Evolutionary conservation across 345 rosid genomes (phyloP).

Genomic region (Bretschneidera sinensis): DNA sequence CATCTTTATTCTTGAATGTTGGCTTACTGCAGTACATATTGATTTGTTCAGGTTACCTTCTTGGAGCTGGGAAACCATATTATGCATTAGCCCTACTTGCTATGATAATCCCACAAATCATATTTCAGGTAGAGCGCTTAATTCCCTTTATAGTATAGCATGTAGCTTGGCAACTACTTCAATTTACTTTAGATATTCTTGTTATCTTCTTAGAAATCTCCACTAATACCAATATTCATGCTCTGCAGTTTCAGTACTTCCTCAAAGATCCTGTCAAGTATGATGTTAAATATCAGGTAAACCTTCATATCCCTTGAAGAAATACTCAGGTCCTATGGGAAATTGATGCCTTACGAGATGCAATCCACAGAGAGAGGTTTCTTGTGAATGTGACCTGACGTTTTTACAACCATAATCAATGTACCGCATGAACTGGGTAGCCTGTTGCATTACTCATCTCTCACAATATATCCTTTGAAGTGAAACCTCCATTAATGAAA

Average conservation of each 20-base stretch:
- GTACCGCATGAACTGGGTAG: neutral
- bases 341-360: no score
- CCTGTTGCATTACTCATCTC: neutral
- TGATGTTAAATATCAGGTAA: slow-evolving; percentile 94
- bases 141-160: neutral
- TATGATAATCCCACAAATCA: slow-evolving; percentile 69
- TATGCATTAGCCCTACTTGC: slow-evolving; percentile 79
- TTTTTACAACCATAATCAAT: neutral
- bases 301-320: neutral
- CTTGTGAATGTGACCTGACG: no score
- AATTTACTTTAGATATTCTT: neutral
- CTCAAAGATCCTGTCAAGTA: slow-evolving; percentile 93
- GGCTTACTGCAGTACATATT: neutral
- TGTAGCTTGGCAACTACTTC: neutral
- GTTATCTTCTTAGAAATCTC: neutral
- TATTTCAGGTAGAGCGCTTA: slow-evolving; percentile 64
- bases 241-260: slow-evolving; percentile 76
- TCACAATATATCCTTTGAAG: neutral
- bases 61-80: slow-evolving; percentile 91
- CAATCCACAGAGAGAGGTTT: no score
- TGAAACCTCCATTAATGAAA: no score
- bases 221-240: neutral
- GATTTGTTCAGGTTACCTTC: slow-evolving; percentile 62
- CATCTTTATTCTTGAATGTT: neutral
- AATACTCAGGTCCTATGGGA: no score